Evolutionary conservation across 2,329 filamentous ascomycete species (phyloP), one percentile per base, ranked within the genome.

Genomic region (Ceratocystis eucalypticola): DNA sequence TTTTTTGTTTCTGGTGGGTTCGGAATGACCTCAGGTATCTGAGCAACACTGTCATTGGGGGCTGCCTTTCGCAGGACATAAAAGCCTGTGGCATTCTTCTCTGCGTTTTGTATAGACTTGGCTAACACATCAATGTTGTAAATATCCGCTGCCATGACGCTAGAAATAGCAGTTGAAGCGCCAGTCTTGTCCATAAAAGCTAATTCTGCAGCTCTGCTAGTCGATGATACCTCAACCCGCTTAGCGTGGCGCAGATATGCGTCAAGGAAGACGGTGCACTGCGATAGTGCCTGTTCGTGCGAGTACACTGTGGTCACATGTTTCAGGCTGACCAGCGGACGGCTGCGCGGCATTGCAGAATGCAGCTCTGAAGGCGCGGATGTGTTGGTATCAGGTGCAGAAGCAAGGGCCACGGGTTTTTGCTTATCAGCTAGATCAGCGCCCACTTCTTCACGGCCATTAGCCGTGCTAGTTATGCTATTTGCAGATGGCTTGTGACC

Each of bases 221-320:
- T 99, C 33, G 88, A 94, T 68, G 86, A 88, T 55, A 90, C 87
- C 73, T 97, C 92, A 68, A 93, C 83, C 64, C 86, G 82, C 77
- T 96, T 90, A n/a, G 87, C 80, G 57, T 84, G 84, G 70, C 85
- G 86, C 69, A 96, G 82, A 71, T 89, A 79, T 33, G 80, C 78
- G 7, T 81, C 79, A 30, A 96, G 82, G 75, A 96, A 96, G 7
- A 73, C 75, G 57, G 86, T 85, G 76, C 92, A 96, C 77, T 99
- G 94, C 30, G 91, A 91, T 80, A 94, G 96, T 33, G 91, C 94
- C 76, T 99, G 94, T 8, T 93, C 92, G 76, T 99, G 94, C 28
- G 90, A 94, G 78, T 96, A 96, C 50, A 99, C 76, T 72, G 87
- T 87, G 71, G 81, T 83, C 72, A 97, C 82, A 71, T 87, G 80